Evolutionary conservation across 768 basidiomycete genomes (phyloP), one percentile per base, ranked within the genome.

Genomic region (Suillus cothurnatus): DNA sequence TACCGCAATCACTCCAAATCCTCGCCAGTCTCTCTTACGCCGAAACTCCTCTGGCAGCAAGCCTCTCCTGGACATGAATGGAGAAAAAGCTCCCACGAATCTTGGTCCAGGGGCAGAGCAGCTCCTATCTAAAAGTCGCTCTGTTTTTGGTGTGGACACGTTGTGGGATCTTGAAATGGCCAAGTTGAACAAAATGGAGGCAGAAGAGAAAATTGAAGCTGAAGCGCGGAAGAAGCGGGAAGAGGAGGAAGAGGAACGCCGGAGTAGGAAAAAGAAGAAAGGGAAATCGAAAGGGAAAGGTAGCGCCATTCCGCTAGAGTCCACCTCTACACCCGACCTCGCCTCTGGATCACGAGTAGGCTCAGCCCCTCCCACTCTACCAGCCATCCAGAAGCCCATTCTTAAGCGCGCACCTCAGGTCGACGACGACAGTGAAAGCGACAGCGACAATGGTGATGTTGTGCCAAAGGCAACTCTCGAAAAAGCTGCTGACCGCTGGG

Each of bases 121-220:
- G 21, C 79, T 71, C 63, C 73, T 81, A 60, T 64, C 81, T 0
- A 82, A 79, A 49, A 85, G 84, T 45, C 86, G 85, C 64, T 95
- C 94, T n/a, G 93, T 96, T 12, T 97, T 97, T 71, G 95, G 95
- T 2, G 91, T 93, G 1, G 95, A 97, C 75, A 91, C 90, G n/a
- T 71, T 97, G 12, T 97, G 95, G 95, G 91, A 96, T 72, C 84
- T 87, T 47, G 95, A 97, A 76, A 85, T 95, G 82, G 85, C 77
- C 21, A 97, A 93, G 74, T 80, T 97, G 61, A 86, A 86, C 67
- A 82, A 87, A 66, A 92, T 95, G 0, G 90, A 97, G 74, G 88
- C 86, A 15, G 74, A 71, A 61, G 94, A 95, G 73, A 83, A 79
- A 63, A 73, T 71, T 14, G 88, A 87, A 64, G 84, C 82, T n/a